Base-by-base conservation (phyloP, 768 basidiomycete genomes). In the Auriculariales sp. region DNA sequence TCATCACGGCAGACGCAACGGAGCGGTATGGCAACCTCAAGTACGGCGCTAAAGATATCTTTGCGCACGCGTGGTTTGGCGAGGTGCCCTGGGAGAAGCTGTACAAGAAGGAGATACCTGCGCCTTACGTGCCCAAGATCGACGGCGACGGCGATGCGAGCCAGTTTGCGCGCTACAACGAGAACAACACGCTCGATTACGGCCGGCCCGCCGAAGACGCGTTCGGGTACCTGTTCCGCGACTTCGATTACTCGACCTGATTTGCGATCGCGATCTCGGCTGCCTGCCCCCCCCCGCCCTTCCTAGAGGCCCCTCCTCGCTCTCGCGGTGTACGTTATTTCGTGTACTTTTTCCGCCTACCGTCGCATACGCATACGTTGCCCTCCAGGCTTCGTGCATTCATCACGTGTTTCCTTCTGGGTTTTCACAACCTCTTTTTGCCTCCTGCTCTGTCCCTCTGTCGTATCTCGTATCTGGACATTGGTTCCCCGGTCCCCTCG, bases 121-220 rank as follows among this genome's bases (percentile, higher is more conserved):
- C 95, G 19, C 94, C 94, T 2, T 99, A 94, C 67, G 68, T 97
- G 47, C 94, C 94, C 10, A 83, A 83, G 61, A 90, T 97, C 44
- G 75, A 70, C 29, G 83, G 89, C 6, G 94, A 97, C 10, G 95
- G 94, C 1, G 94, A 99, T 64, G 86, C 94, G 4, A 91, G 87
- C 78, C 68, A 70, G 66, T 71, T 5, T 44, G 39, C 3, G 31
- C 31, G 31, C 9, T 32, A 32, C 15, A 32, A 32, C 31, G 31
- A 32, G 31, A 32, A 32, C 31, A 32, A 32, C 15, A 32, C 31
- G 31, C 31, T 32, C 31, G 57, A 65, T 46, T 89, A 89, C 55
- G 86, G 86, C 14, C 60, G 70, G 48, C 64, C 67, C 6, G 73
- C 68, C 0, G 58, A 68, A 3, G 85, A 88, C 62, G 71, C 66